phyloP scores from a whole-genome alignment of 345 rosid species.

The Ailanthus altissimus region DNA sequence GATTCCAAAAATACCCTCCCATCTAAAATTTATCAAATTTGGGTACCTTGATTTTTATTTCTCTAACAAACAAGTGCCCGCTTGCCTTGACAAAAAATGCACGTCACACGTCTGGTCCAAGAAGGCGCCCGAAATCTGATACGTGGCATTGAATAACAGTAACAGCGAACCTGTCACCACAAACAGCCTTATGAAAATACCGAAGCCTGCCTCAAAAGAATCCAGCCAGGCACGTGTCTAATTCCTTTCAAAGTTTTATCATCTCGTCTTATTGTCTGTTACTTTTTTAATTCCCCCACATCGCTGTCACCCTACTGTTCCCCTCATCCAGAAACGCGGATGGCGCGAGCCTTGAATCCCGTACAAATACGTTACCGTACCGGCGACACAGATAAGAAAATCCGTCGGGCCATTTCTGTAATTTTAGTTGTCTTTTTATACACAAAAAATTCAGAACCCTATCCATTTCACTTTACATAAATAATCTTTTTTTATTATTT shows the following conservation, averaged over 20 bases:
- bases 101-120: too few relatives aligned
- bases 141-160: too few relatives aligned
- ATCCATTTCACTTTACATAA: slow-evolving; percentile 12
- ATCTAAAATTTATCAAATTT: too few relatives aligned
- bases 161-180: background rate
- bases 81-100: too few relatives aligned
- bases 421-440: background rate
- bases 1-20: too few relatives aligned
- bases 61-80: too few relatives aligned
- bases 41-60: too few relatives aligned
- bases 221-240: background rate
- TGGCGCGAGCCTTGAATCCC: background rate
- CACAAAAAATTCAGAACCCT: slow-evolving; percentile 13
- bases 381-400: background rate
- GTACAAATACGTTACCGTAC: background rate
- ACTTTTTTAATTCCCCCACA: background rate
- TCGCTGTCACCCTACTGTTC: background rate
- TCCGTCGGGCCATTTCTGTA: slow-evolving; percentile 3
- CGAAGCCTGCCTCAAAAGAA: background rate
- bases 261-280: background rate
- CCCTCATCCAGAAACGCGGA: background rate
- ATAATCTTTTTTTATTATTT: background rate
- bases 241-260: background rate
- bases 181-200: background rate
- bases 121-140: too few relatives aligned